phyloP scores from a whole-genome alignment of 352 stramenopile genomes.

The Phytophthora cryptogea region DNA sequence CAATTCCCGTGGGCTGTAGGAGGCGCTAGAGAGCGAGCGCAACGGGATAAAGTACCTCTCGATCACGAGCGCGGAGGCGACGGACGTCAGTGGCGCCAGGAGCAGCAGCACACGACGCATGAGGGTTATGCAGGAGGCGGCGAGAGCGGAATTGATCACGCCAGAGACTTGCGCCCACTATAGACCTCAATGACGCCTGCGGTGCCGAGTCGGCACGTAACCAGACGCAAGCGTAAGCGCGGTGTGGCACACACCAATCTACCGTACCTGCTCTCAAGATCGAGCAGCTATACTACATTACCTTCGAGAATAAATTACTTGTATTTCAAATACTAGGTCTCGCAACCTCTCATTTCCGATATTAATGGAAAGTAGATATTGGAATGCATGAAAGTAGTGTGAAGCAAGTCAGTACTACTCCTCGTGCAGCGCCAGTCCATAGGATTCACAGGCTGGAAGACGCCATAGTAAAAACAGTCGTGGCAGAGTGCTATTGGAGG shows the following conservation, averaged over 20 bases:
- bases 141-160: constrained; percentile 15
- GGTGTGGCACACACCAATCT: constrained; percentile 16
- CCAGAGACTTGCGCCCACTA: constrained; percentile 27
- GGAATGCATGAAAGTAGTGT: not conserved
- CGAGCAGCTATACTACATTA: not conserved
- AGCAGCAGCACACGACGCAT: constrained; percentile 30
- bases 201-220: constrained; percentile 9
- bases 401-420: not conserved
- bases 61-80: constrained; percentile 44
- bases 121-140: constrained; percentile 9
- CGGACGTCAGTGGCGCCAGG: constrained; percentile 16
- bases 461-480: constrained; percentile 11
- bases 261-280: not conserved
- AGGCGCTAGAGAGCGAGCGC: not conserved
- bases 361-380: no score
- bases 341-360: no score
- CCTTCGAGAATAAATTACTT: no score
- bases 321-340: no score
- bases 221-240: constrained; percentile 23
- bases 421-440: constrained; percentile 7
- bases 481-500: constrained; percentile 16
- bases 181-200: constrained; percentile 23
- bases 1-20: not conserved
- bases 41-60: constrained; percentile 38
- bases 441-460: constrained; percentile 16